These are phyloP conservation scores for Brassica cretica DNA, from an alignment of 345 rosid species.

Conservation along the genomic window DNA sequence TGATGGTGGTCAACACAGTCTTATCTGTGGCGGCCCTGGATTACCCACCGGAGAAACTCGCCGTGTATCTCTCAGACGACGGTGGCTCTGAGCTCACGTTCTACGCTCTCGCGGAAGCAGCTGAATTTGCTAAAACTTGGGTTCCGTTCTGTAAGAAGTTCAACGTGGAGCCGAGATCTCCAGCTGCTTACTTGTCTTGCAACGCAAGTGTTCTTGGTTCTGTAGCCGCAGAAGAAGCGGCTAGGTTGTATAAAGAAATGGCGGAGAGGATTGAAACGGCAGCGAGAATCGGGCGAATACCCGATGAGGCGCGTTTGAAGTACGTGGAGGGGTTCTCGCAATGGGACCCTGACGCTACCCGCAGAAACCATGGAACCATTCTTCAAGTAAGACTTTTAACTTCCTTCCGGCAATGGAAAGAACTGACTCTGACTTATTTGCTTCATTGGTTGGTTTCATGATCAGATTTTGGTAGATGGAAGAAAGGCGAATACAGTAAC, in stretches of 20 bases:
- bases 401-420: not conserved
- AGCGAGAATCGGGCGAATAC: conserved; percentile 34
- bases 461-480: conserved; percentile 60
- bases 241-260: conserved; percentile 55
- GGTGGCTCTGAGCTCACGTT: conserved; percentile 67
- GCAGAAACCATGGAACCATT: conserved; percentile 56
- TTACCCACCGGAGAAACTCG: conserved; percentile 61
- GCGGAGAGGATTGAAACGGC: conserved; percentile 45
- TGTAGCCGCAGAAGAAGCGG: not conserved
- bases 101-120: conserved; percentile 60
- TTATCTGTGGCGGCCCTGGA: conserved; percentile 61
- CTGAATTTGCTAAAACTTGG: conserved; percentile 57
- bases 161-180: conserved; percentile 60
- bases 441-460: not conserved
- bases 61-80: conserved; percentile 70
- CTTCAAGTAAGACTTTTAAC: conserved; percentile 46
- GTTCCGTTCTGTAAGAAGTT: conserved; percentile 59
- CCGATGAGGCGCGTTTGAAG: conserved; percentile 43
- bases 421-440: not conserved
- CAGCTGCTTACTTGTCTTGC: conserved; percentile 52
- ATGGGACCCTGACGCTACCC: conserved; percentile 53
- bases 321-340: conserved; percentile 52
- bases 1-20: conserved; percentile 66
- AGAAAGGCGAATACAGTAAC: conserved; percentile 44
- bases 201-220: conserved; percentile 1